Base-by-base conservation (phyloP, 306 rosid genomes). In the Cicer judaicum region DNA sequence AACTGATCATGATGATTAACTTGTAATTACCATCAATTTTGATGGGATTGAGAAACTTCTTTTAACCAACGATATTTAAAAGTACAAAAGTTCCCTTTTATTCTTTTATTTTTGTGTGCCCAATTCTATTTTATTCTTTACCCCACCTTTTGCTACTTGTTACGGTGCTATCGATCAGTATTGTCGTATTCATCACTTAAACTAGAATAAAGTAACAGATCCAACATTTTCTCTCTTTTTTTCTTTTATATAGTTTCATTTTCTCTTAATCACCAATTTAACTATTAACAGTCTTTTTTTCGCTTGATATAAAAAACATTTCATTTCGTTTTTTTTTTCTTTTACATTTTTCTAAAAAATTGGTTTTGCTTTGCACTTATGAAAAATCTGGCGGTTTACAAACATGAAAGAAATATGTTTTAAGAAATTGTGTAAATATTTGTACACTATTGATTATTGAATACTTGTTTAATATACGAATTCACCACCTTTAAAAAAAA, bases 131-230 rank as follows among this genome's bases (percentile, higher is more conserved):
- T 48, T 62, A 19, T 10, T 36, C 15, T 64, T 54, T 64, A n/a
- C n/a, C 59, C 62, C 61, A 29, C 61, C 57, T 68, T 57, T n/a
- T 80, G 64, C 49, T 59, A 47, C 43, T 10, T 10, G 15, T 52
- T 18, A 46, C 10, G 29, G 16, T 64, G 46, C 38, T 55, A 44
- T 79, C 50, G 16, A 14, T 44, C 38, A n/a, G 14, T 46, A n/a
- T 49, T 13, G 15, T 68, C 61, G 24, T 75, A 69, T 66, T 59
- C 19, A 65, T 43, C 79, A 56, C 67, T 66, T 39, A 73, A 47
- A 38, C 12, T 59, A 59, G 76, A 48, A 69, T 64, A 79, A 71
- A 79, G 54, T 43, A 34, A 50, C 5, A 70, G 62, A 49, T 39
- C 43, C 43, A 70, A 71, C 46, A 29, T 21, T 66, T 74, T 12